Percentiles rank a stretch among this genome's conserved stretches.
Conservation (phyloP, 441 rosid species). For the Adansonia gregorii region DNA sequence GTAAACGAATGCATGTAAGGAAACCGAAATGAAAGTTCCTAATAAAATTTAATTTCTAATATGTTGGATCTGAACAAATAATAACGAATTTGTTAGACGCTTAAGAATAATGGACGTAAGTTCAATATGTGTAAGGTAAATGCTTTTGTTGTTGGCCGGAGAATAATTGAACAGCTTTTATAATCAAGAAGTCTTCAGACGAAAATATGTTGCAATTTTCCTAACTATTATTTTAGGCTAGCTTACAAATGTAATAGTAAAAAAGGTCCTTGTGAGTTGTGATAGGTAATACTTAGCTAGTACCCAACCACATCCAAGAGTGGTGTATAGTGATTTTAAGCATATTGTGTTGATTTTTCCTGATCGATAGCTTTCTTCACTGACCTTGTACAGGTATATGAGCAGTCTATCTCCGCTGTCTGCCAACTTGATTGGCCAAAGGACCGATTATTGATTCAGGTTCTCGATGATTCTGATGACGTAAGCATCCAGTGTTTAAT, state of each 20-base stretch:
- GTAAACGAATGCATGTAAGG: no score
- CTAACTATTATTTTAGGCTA: background rate
- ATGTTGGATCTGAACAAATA: background rate
- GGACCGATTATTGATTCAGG: constrained; percentile 74
- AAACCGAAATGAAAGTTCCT: background rate
- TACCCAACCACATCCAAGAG: background rate
- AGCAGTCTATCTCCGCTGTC: constrained; percentile 90
- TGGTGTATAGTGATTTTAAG: background rate
- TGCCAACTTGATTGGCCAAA: constrained; percentile 95
- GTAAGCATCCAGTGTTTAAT: constrained; percentile 74
- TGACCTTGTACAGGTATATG: constrained; percentile 66
- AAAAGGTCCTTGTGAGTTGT: background rate
- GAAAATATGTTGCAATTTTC: background rate
- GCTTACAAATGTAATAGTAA: no score
- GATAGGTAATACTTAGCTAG: background rate
- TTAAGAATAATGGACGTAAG: background rate
- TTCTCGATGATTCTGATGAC: constrained; percentile 88
- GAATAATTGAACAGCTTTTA: background rate
- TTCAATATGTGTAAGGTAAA: background rate
- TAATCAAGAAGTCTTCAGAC: background rate
- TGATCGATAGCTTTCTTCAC: constrained; percentile 24
- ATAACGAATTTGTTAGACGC: background rate
- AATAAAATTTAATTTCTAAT: background rate
- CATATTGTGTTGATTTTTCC: background rate
- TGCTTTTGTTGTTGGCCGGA: no score